Conservation (phyloP, 495 filamentous ascomycete genomes). For the Stereocaulon alpinum region DNA sequence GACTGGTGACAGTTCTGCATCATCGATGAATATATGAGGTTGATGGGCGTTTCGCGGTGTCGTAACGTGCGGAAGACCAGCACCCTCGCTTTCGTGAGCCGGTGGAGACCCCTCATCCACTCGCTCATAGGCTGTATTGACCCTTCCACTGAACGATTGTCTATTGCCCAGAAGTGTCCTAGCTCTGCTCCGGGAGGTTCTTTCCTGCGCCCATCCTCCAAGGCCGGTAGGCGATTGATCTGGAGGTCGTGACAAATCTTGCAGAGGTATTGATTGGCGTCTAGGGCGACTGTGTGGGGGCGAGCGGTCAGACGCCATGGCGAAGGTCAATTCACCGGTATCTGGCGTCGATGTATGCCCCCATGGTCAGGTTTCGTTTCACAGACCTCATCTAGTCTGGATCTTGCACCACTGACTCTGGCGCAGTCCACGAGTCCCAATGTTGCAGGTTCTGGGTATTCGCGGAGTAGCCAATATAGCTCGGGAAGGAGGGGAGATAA, state of each 20-base stretch:
- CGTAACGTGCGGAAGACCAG: conserved; percentile 25
- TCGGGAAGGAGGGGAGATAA: neutral
- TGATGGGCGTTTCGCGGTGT: conserved; percentile 27
- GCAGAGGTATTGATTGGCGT: conserved; percentile 71
- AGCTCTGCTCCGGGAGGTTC: conserved; percentile 20
- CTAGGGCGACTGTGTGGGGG: conserved; percentile 39
- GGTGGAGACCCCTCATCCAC: conserved; percentile 45
- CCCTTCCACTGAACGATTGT: conserved; percentile 21
- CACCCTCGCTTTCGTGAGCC: conserved; percentile 22
- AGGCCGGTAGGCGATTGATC: conserved; percentile 28
- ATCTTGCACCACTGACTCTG: neutral
- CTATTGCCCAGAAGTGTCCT: conserved; percentile 18
- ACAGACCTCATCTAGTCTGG: conserved; percentile 11
- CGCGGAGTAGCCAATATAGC: neutral
- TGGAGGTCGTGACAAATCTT: conserved; percentile 59
- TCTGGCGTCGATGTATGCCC: conserved; percentile 2
- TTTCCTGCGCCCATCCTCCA: conserved; percentile 5
- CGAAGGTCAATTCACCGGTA: neutral
- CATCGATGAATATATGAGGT: conserved; percentile 28
- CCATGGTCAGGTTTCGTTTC: conserved; percentile 5
- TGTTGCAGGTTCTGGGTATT: neutral
- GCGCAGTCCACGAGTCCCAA: conserved; percentile 3
- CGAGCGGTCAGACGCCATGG: conserved; percentile 51
- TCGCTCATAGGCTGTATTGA: conserved; percentile 30
- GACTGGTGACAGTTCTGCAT: conserved; percentile 34